Evolutionary conservation across 306 rosid species (phyloP).

Genomic region (Medicago ruthenica): DNA sequence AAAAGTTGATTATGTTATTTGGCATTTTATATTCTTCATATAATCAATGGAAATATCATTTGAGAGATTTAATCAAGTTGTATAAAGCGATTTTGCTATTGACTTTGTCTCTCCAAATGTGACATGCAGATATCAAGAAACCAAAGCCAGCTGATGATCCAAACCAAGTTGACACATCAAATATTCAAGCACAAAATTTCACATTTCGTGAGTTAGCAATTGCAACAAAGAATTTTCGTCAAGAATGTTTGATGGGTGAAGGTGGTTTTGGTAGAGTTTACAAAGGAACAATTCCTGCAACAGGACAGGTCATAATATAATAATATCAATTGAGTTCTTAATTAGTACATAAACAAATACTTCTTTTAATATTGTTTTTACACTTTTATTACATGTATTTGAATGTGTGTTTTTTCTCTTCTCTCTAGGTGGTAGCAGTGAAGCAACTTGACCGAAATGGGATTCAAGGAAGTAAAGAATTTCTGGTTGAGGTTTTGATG

Average conservation of each 20-base stretch:
- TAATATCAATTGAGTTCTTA: background rate
- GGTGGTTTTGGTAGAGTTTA: slow-evolving; percentile 96
- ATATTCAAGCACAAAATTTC: slow-evolving; percentile 68
- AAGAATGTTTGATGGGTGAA: slow-evolving; percentile 84
- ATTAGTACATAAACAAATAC: background rate
- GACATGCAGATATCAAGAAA: slow-evolving; percentile 50
- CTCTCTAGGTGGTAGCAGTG: slow-evolving; percentile 81
- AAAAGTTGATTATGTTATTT: background rate
- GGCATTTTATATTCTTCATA: background rate
- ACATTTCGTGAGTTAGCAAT: slow-evolving; percentile 88
- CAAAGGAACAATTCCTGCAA: slow-evolving; percentile 71
- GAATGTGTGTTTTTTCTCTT: background rate
- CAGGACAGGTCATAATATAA: slow-evolving; percentile 62
- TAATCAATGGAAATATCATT: background rate
- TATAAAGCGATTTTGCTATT: too few species aligned
- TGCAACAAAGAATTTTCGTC: slow-evolving; percentile 89
- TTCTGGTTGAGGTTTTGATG: slow-evolving; percentile 68
- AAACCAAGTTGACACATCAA: slow-evolving; percentile 49
- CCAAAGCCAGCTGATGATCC: slow-evolving; percentile 45
- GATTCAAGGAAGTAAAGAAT: slow-evolving; percentile 73
- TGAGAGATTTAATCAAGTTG: background rate
- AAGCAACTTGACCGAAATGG: slow-evolving; percentile 94
- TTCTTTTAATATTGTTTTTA: background rate
- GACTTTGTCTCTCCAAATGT: background rate
- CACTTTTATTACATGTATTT: slow-evolving; percentile 2